Base-by-base conservation (phyloP, 2,329 filamentous ascomycete species). In the Xylariaceae sp. region DNA sequence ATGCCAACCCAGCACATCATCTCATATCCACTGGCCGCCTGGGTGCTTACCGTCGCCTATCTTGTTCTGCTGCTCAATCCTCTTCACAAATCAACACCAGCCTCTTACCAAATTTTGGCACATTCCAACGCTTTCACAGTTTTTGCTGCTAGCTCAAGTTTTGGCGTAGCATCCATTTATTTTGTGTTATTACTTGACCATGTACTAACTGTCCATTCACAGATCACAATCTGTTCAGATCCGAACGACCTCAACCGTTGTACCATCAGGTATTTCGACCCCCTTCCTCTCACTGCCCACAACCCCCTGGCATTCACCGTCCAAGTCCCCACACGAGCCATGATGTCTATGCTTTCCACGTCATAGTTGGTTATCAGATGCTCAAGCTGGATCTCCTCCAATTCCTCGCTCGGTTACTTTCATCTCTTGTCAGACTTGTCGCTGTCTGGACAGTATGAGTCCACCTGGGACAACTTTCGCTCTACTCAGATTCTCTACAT, bases 191-290 rank as follows among this genome's bases (percentile, higher is more conserved):
- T 27, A 7, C 22, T 5, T 27, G 18, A 27, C 11, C 35, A 30
- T 45, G 33, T 35, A 27, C 41, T 53, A 50, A 54, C 42, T 22
- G 11, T 42, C 40, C 22, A 27, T 49, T 50, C 27, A 27, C 44
- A 65, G 62, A 48, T 53, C 48, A 48, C 41, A 47, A 56, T 52
- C 62, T 55, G 54, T 58, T 58, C 53, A 48, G 43, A 53, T 52
- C 56, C 44, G 51, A 56, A 51, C 51, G 50, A 36, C 52, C 42
- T 55, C 52, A 49, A 52, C 49, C 52, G 54, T 58, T 60, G 58
- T 60, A 58, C 33, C 10, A 36, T 56, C 55, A 61, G 60, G 61
- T 64, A 60, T 49, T 53, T 53, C 32, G 10, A 39, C 22, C 17
- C 31, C 40, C 7, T 2, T 39, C 17, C 39, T 33, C 35, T 43